Percentiles rank a stretch among this genome's conserved stretches.
Evolutionary conservation across 2,329 filamentous ascomycete species (phyloP).

Genomic region (Nemania abortiva): DNA sequence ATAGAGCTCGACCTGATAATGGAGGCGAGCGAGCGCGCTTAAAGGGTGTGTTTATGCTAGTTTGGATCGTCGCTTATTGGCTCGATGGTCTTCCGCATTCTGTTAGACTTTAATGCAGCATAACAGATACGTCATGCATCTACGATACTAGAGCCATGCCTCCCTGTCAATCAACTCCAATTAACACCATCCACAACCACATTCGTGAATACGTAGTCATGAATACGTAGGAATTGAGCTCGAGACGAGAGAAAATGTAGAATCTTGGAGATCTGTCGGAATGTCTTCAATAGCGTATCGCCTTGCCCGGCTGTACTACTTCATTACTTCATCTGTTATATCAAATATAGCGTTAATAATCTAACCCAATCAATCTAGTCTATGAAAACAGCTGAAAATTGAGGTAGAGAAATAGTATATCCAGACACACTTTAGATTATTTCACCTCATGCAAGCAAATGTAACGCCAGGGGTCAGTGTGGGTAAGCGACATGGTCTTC

Average conservation of each 20-base stretch:
- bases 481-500: constrained; percentile 19
- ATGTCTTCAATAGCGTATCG: neutral
- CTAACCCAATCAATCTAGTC: neutral
- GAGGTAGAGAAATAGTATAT: neutral
- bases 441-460: neutral
- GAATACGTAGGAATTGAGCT: neutral
- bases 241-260: neutral
- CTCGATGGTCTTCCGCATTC: constrained; percentile 19
- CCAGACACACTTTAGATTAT: neutral
- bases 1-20: constrained; percentile 6
- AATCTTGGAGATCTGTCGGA: neutral
- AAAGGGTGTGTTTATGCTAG: neutral
- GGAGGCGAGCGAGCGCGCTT: neutral
- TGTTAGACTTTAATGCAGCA: constrained; percentile 7
- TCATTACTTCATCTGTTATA: too few species aligned
- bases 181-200: neutral
- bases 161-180: neutral
- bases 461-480: constrained; percentile 1
- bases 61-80: constrained; percentile 15
- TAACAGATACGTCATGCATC: constrained; percentile 6
- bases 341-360: neutral
- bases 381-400: neutral
- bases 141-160: neutral
- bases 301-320: neutral
- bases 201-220: neutral